Base-by-base conservation (phyloP, 805 yeast species). In the Torulaspora maleeae region DNA sequence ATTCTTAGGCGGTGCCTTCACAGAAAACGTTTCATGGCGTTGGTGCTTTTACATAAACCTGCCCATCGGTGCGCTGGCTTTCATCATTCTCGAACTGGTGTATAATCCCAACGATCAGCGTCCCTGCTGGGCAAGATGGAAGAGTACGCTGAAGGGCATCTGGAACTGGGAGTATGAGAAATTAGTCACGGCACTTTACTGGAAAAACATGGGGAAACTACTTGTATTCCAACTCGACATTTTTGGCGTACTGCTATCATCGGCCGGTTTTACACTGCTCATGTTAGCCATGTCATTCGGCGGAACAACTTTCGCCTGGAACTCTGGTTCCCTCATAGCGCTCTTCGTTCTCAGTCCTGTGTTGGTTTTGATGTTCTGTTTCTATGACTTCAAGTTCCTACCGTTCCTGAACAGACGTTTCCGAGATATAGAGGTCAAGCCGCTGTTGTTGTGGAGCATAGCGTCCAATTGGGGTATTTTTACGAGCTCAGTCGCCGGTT, bases 11-110 rank as follows among this genome's bases (percentile, higher is more conserved):
- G 88, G 88, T 24, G 80, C 79, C 0, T 75, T 83, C 44, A 72
- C 84, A 1, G 63, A 76, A 3, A 64, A 73, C 39, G 78, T 73
- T 3, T 64, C 77, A n/a, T 83, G 89, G 89, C 69, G 89, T 54
- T 82, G 88, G 87, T 78, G 86, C 55, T 83, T 82, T 58, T 83
- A 78, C 64, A 70, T 83, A 49, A 83, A 83, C 60, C 60, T 83
- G 28, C 86, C 87, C 2, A 63, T 82, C 30, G 84, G 85, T 13
- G 87, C 82, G 1, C 27, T 50, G 6, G 63, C 61, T 2, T 27
- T 52, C 22, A 17, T 44, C 9, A n/a, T 58, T 25, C 54, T 60
- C 25, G 27, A 42, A 4, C 13, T 45, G 11, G 41, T 48, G 27
- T 54, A 56, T 36, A 50, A 53, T 30, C 57, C 55, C n/a, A 22